Conservation (phyloP, 768 basidiomycete species). For the Heimioporus sp. region DNA sequence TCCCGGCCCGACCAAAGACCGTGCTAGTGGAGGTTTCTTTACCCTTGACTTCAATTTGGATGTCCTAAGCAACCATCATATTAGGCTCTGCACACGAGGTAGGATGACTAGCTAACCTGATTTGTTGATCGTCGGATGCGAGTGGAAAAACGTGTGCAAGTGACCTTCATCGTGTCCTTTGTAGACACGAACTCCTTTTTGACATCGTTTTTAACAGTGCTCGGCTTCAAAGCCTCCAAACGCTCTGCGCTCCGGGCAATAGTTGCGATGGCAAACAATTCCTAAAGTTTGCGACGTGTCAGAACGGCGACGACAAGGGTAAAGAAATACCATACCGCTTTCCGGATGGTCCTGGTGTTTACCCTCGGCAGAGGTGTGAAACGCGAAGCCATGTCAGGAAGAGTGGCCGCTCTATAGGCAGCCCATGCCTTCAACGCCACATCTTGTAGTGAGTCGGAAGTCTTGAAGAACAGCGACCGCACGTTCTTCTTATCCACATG, state of each 20-base stretch:
- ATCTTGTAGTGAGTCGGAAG: slow-evolving; percentile 5
- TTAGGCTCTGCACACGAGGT: no score
- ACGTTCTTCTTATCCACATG: slow-evolving; percentile 28
- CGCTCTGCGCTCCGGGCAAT: slow-evolving; percentile 44
- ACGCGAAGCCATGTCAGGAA: slow-evolving; percentile 17
- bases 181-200: slow-evolving; percentile 22
- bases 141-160: slow-evolving; percentile 43
- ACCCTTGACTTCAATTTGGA: slow-evolving; percentile 18
- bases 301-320: neutral
- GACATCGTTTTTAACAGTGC: slow-evolving; percentile 42
- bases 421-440: slow-evolving; percentile 46
- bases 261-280: slow-evolving; percentile 45
- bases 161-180: slow-evolving; percentile 33
- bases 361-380: slow-evolving; percentile 19
- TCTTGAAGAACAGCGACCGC: slow-evolving; percentile 28
- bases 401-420: slow-evolving; percentile 35
- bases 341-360: slow-evolving; percentile 25
- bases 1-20: slow-evolving; percentile 21
- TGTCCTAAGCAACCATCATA: slow-evolving; percentile 7
- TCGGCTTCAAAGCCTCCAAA: slow-evolving; percentile 48
- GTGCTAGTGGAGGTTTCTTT: neutral
- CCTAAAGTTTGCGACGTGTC: slow-evolving; percentile 25
- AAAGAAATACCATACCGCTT: slow-evolving; percentile 23
- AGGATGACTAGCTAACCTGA: slow-evolving; percentile 36
- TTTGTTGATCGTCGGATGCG: slow-evolving; percentile 36